Conservation (phyloP, 2,329 filamentous ascomycete genomes). For the Rasamsonia emersonii region DNA sequence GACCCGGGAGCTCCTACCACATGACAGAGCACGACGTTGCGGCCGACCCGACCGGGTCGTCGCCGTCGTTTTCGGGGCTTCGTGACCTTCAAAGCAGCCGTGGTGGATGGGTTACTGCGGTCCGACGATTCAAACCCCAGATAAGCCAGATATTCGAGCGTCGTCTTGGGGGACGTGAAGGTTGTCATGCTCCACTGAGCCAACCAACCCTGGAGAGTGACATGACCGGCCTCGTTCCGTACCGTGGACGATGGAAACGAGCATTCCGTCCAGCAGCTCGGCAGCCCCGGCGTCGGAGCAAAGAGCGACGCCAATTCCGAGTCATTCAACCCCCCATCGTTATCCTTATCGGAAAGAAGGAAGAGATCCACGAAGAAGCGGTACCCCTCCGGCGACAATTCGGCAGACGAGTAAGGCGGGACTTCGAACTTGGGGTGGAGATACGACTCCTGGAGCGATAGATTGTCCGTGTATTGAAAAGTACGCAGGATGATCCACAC, state of each 20-base stretch:
- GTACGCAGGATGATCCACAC: conserved; percentile 96
- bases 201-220: conserved; percentile 94
- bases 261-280: conserved; percentile 76
- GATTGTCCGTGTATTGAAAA: conserved; percentile 91
- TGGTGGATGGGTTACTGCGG: conserved; percentile 62
- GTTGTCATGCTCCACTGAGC: conserved; percentile 99
- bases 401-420: conserved; percentile 81
- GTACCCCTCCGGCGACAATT: conserved; percentile 88
- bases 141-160: conserved; percentile 90
- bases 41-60: conserved; percentile 75
- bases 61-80: conserved; percentile 80
- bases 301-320: conserved; percentile 79
- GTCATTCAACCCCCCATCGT: conserved; percentile 86
- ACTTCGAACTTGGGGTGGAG: conserved; percentile 92
- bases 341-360: conserved; percentile 91
- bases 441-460: conserved; percentile 85
- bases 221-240: conserved; percentile 86
- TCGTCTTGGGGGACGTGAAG: conserved; percentile 89
- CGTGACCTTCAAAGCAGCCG: conserved; percentile 81
- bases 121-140: conserved; percentile 83
- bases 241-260: conserved; percentile 91
- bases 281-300: conserved; percentile 83
- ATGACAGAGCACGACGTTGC: conserved; percentile 91
- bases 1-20: conserved; percentile 76
- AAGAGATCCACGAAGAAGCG: conserved; percentile 97